phyloP scores from a whole-genome alignment of 129 eudicot species.

The Cynara cardunculus region DNA sequence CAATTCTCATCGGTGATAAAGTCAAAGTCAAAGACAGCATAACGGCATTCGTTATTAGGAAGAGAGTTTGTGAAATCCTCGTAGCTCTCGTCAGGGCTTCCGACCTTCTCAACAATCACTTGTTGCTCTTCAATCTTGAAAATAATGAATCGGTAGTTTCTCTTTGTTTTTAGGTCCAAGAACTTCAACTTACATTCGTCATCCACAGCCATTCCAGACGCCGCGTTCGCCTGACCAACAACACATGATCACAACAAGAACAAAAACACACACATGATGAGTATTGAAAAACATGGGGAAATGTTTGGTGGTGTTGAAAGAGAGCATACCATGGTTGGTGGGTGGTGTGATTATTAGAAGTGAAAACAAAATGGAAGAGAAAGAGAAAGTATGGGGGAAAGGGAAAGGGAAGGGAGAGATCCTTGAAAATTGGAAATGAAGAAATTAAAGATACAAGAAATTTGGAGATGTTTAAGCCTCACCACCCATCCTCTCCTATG shows the following conservation, averaged over 20 bases:
- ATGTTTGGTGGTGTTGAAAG: too few species aligned
- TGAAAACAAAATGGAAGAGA: conserved; percentile 11
- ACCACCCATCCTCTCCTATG: conserved; percentile 40
- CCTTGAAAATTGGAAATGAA: conserved; percentile 20
- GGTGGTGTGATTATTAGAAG: conserved; percentile 17
- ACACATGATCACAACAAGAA: conserved; percentile 3
- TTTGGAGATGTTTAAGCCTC: conserved; percentile 32
- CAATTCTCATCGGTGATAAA: conserved; percentile 75
- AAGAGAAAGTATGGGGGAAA: conserved; percentile 10
- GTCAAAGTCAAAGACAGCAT: conserved; percentile 86
- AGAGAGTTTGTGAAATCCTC: conserved; percentile 75
- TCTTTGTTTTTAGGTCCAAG: conserved; percentile 66
- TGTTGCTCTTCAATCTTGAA: conserved; percentile 67
- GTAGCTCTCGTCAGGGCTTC: conserved; percentile 57
- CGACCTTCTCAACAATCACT: conserved; percentile 83
- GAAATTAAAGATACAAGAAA: conserved; percentile 23
- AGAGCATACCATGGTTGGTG: conserved; percentile 38
- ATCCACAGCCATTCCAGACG: conserved; percentile 84
- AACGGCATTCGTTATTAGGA: conserved; percentile 82
- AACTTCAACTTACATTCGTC: conserved; percentile 90
- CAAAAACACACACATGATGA: too few species aligned
- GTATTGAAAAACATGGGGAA: too few species aligned
- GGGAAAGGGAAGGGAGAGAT: conserved; percentile 6
- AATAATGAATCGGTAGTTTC: conserved; percentile 61
- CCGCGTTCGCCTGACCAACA: conserved; percentile 67